Percentiles rank a stretch among this genome's conserved stretches.
Evolutionary conservation across 169 alveolate species (phyloP).

Genomic region (Plasmodium chabaudi): DNA sequence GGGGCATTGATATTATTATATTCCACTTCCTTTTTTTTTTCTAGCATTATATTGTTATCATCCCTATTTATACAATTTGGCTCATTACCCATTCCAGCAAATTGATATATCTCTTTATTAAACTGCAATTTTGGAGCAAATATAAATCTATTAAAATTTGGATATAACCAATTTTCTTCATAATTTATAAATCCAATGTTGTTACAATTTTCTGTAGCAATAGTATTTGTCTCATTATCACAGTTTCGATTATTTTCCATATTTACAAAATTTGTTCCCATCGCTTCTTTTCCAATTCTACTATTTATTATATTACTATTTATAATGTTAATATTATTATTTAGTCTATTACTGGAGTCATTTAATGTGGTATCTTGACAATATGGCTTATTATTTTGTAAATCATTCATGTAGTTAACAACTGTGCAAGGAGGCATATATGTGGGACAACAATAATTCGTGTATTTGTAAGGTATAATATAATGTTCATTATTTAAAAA

Average conservation of each 20-base stretch:
- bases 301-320: background rate
- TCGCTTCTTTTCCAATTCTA: background rate
- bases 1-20: too few relatives aligned
- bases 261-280: background rate
- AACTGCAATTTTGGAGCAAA: conserved; percentile 1
- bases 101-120: conserved; percentile 11
- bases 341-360: background rate
- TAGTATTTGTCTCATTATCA: background rate
- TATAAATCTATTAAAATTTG: conserved; percentile 13
- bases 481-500: conserved; percentile 8
- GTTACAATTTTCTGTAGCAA: background rate
- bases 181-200: background rate
- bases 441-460: conserved; percentile 22
- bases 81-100: background rate
- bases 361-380: background rate
- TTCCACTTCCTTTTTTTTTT: background rate
- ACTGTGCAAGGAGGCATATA: conserved; percentile 25
- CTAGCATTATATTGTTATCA: background rate
- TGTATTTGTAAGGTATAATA: conserved; percentile 22
- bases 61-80: background rate
- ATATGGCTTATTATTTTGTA: conserved; percentile 5
- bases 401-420: conserved; percentile 11
- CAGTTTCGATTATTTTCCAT: background rate
- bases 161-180: conserved; percentile 10
- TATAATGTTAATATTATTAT: background rate